phyloP scores from a whole-genome alignment of 225 moss, liverwort and hornwort species.

The Ulota crispa region DNA sequence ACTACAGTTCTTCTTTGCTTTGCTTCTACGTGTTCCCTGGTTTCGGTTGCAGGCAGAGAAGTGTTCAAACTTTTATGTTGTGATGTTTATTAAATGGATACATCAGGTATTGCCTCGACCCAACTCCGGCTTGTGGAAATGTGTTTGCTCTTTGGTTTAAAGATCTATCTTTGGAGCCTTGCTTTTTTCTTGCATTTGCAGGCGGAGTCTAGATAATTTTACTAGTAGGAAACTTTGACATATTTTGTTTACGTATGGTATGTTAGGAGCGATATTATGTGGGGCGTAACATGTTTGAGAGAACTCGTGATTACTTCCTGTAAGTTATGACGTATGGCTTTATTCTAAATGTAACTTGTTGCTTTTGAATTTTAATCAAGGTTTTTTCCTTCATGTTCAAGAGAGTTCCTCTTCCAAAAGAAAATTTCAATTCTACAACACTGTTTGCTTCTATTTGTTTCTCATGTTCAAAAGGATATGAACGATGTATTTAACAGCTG shows the following conservation, averaged over 20 bases:
- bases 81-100: slow-evolving; percentile 73
- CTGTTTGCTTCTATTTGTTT: slow-evolving; percentile 4
- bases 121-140: slow-evolving; percentile 1
- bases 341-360: neutral
- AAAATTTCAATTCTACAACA: neutral
- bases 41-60: slow-evolving; percentile 74
- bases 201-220: slow-evolving; percentile 5
- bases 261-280: slow-evolving; percentile 60
- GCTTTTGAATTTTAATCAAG: neutral
- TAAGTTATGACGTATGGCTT: slow-evolving; percentile 29
- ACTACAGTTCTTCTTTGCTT: slow-evolving; percentile 58
- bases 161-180: neutral
- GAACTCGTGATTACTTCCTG: slow-evolving; percentile 65
- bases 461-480: neutral
- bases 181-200: neutral
- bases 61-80: slow-evolving; percentile 61
- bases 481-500: slow-evolving; percentile 5
- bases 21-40: slow-evolving; percentile 72
- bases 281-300: slow-evolving; percentile 58
- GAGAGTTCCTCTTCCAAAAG: neutral
- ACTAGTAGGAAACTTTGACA: slow-evolving; percentile 8
- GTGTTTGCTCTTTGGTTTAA: neutral
- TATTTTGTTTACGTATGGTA: slow-evolving; percentile 18
- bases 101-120: slow-evolving; percentile 67
- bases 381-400: neutral